Conservation (phyloP, 257 asterid genomes). For the Perilla frutescens region DNA sequence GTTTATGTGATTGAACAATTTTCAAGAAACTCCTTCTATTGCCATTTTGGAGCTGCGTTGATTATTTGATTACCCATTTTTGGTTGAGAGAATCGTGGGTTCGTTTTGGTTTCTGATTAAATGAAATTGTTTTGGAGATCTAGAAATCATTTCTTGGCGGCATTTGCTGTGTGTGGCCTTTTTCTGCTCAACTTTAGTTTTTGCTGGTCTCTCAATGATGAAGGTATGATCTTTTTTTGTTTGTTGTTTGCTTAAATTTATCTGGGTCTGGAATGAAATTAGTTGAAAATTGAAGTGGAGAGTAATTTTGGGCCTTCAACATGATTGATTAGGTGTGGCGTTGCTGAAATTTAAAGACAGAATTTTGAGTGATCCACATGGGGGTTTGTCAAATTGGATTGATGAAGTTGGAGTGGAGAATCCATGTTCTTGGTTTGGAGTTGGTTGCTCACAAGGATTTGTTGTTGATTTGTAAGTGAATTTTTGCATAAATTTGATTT, state of each 20-base stretch:
- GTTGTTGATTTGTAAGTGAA: constrained; percentile 71
- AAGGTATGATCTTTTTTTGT: constrained; percentile 59
- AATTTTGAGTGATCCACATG: constrained; percentile 67
- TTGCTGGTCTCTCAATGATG: constrained; percentile 62
- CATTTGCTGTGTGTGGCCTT: constrained; percentile 34
- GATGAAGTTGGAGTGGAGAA: constrained; percentile 67
- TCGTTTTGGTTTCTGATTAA: constrained; percentile 39
- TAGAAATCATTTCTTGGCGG: constrained; percentile 27
- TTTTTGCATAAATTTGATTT: constrained; percentile 8
- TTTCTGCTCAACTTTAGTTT: constrained; percentile 38
- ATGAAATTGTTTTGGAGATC: constrained; percentile 50
- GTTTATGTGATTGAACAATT: constrained; percentile 33
- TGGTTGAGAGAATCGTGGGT: constrained; percentile 29
- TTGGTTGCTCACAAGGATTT: constrained; percentile 71
- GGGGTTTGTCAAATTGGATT: constrained; percentile 75
- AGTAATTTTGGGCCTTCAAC: constrained; percentile 33
- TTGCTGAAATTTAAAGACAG: constrained; percentile 68
- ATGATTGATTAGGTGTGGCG: constrained; percentile 68
- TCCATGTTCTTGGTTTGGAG: constrained; percentile 88
- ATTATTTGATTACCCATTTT: constrained; percentile 33
- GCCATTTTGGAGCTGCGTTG: constrained; percentile 27
- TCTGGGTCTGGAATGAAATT: constrained; percentile 37
- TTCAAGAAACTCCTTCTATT: constrained; percentile 35
- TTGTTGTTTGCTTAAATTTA: constrained; percentile 35
- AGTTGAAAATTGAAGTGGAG: constrained; percentile 47